Evolutionary conservation across 169 alveolate genomes (phyloP), one percentile per base, ranked within the genome.

Genomic region (Babesia caballi): DNA sequence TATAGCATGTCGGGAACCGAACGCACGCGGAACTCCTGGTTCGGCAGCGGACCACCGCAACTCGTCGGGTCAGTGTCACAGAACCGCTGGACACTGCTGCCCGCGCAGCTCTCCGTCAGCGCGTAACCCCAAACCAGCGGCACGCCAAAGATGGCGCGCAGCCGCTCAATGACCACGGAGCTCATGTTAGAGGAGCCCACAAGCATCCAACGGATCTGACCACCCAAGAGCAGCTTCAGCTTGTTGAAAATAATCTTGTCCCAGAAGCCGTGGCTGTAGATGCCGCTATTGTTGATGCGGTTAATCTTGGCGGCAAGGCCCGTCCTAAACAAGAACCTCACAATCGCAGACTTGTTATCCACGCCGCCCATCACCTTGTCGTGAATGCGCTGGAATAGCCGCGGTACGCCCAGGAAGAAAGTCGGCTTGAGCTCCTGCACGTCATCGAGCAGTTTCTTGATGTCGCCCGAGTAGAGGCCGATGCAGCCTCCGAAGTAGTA

Each of bases 341-440:
- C 71, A 19, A 81, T 4, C 27, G 59, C 44, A 5, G 94, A 70
- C 68, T 91, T 91, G 44, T 76, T 59, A 49, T 83, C 88, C 27
- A 91, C 84, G 36, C 90, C 90, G 46, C 83, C 77, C 80, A 83
- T 82, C 9, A 95, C 91, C 54, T 90, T 89, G 61, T 92, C 98
- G 61, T 95, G 94, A 33, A 97, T 87, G 69, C 98, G 92, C 71
- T 91, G 92, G 71, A 85, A 90, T 21, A 96, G 85, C 40, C 99
- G 92, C 0, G 99, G 99, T 21, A 97, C 99, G 25, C 96, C 87
- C 42, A 90, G 66, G 86, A 97, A 94, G 65, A 97, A 70, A 0
- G 98, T 93, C 32, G 99, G 99, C 53, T 93, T 92, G 23, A 96
- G 85, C 61, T 56, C 84, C 42, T 91, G 90, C 25, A 96, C 78